Conservation (phyloP, 1,284 basidiomycete genomes). For the Cryptococcus depauperatus region DNA sequence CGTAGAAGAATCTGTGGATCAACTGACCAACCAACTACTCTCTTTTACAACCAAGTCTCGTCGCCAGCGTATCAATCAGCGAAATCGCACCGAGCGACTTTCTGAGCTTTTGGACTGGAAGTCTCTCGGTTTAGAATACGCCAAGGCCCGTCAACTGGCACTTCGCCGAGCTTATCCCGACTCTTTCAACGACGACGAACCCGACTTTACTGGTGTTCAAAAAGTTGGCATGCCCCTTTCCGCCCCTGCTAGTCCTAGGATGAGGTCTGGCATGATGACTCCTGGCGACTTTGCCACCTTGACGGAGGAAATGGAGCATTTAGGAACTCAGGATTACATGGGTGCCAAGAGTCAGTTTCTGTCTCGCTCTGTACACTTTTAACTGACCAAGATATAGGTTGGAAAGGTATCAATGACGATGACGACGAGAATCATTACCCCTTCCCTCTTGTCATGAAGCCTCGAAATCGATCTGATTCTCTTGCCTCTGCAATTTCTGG, state of each 20-base stretch:
- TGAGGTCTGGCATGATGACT: conserved; percentile 67
- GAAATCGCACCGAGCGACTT: conserved; percentile 90
- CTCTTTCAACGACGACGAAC: conserved; percentile 65
- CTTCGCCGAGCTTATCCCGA: conserved; percentile 92
- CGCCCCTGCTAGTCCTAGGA: conserved; percentile 77
- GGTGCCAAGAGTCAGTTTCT: conserved; percentile 60
- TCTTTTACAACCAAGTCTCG: conserved; percentile 80
- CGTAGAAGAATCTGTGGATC: conserved; percentile 81
- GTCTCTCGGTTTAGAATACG: conserved; percentile 92
- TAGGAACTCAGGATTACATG: conserved; percentile 80
- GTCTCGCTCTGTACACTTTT: too few species aligned
- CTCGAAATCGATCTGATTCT: conserved; percentile 71
- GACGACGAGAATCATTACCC: conserved; percentile 89
- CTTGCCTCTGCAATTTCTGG: conserved; percentile 62
- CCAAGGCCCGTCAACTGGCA: conserved; percentile 87
- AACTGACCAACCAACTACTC: conserved; percentile 60
- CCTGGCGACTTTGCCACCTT: conserved; percentile 81
- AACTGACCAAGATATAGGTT: conserved; percentile 21
- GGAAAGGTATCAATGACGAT: conserved; percentile 50
- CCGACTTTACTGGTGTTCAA: conserved; percentile 59
- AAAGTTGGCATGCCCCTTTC: conserved; percentile 60
- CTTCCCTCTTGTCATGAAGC: conserved; percentile 81
- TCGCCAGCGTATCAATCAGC: conserved; percentile 93
- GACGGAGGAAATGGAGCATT: conserved; percentile 86
- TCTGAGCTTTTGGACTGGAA: conserved; percentile 96